These are phyloP conservation scores for Trichoderma sp. DNA, from an alignment of 2,329 filamentous ascomycete species.

Conservation along the genomic window DNA sequence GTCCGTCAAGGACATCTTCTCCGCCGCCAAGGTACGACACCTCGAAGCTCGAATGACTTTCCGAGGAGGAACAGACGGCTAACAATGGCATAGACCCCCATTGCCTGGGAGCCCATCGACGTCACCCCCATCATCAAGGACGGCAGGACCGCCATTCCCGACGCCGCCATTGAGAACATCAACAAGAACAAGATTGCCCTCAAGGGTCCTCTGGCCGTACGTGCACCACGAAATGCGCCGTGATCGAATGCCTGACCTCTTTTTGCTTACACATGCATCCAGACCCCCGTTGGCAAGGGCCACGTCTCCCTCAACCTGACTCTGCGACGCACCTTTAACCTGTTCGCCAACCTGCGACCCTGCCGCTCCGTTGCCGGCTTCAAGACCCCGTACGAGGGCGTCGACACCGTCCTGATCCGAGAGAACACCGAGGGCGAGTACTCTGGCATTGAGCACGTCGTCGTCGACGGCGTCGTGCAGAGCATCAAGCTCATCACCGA, in stretches of 20 bases:
- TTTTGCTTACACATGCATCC: conserved; percentile 28
- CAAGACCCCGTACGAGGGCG: conserved; percentile 97
- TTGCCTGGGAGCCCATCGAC: conserved; percentile 97
- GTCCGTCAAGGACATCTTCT: conserved; percentile 98
- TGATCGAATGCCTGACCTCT: background rate
- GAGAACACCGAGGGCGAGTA: conserved; percentile 99
- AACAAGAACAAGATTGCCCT: conserved; percentile 95
- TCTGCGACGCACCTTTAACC: conserved; percentile 98
- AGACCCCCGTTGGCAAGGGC: conserved; percentile 97
- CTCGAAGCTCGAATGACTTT: background rate
- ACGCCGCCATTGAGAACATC: conserved; percentile 90
- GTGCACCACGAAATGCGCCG: background rate
- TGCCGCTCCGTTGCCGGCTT: conserved; percentile 96
- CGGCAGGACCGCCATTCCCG: conserved; percentile 92
- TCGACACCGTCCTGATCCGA: conserved; percentile 96
- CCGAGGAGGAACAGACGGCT: conserved; percentile 28
- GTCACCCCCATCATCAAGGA: conserved; percentile 92
- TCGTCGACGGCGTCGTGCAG: conserved; percentile 97
- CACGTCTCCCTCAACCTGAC: conserved; percentile 99
- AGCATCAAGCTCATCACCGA: conserved; percentile 99
- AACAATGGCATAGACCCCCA: conserved; percentile 65
- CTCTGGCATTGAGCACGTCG: conserved; percentile 97
- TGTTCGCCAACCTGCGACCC: conserved; percentile 98
- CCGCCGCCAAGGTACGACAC: conserved; percentile 76
- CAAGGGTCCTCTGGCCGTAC: conserved; percentile 93